Evolutionary conservation across 768 basidiomycete species (phyloP), one percentile per base, ranked within the genome.

Genomic region (Tulasnella sp.): DNA sequence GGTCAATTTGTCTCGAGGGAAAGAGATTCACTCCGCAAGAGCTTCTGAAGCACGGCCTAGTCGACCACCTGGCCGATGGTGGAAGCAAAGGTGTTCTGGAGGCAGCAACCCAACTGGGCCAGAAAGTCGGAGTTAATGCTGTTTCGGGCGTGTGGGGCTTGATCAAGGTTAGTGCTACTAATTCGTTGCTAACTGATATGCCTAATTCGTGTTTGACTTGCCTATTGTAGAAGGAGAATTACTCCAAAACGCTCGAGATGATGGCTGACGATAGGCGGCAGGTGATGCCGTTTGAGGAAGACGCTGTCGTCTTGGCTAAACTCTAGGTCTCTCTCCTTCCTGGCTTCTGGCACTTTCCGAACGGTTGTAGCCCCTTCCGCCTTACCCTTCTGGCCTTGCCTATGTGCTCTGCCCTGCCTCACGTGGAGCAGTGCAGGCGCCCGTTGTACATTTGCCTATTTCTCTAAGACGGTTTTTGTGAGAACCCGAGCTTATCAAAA

Each of bases 11-110:
- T 39, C 82, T 87, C 18, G 83, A 84, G 9, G 87, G 83, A 0
- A 83, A 85, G 31, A 81, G 85, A 73, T 88, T 85, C 83, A 85
- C 84, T 0, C 83, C 86, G 36, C 76, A 82, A 4, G 87, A 88
- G 74, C 81, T 86, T 16, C 81, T 85, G 4, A 79, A 78, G 18
- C 80, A 80, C 14, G 84, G 85, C 6, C 38, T 86, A 9, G 84
- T 87, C 19, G 87, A 88, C 80, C 84, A 84, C 78, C 74, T 87
- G 12, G 86, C 84, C 1, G 84, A 85, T 8, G 82, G 81, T 24
- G 80, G 78, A 14, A 76, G 74, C 34, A 76, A 79, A 12, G 83
- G 72, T 39, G 80, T 83, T 12, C 56, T 84, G 27, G 42, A 68
- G 5, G 81, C 75, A 56, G 82, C 83, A 6, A 34, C 75, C 5